These are phyloP conservation scores for Phoma herbarum DNA, from an alignment of 2,329 filamentous ascomycete genomes.

Conservation along the genomic window DNA sequence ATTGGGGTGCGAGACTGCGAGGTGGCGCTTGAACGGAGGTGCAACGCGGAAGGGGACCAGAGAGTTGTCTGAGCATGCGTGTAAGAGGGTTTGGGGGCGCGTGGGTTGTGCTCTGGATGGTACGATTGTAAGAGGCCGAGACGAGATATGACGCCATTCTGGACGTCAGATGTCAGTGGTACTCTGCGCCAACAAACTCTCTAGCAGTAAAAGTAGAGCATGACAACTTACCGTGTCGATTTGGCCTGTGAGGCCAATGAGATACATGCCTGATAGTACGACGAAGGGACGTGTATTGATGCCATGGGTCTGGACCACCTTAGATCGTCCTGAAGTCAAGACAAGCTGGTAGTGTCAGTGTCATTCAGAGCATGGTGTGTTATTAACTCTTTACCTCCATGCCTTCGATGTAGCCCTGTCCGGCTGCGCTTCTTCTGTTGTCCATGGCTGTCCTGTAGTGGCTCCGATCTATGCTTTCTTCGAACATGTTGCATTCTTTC, in stretches of 20 bases:
- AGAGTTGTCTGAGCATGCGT: neutral
- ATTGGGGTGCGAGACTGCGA: neutral
- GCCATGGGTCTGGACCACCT: neutral
- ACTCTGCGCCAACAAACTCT: neutral
- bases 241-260: neutral
- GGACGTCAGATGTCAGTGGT: neutral
- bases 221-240: neutral
- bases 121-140: neutral
- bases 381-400: neutral
- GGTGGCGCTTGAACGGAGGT: neutral
- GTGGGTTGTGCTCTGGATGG: neutral
- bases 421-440: neutral
- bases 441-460: neutral
- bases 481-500: neutral
- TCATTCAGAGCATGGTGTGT: too few species aligned
- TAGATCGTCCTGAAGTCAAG: neutral
- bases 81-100: neutral
- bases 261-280: neutral
- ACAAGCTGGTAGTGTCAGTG: neutral
- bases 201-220: neutral
- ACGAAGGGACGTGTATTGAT: neutral
- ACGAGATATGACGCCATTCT: constrained; percentile 1
- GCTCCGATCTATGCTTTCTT: neutral
- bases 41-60: neutral
- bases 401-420: neutral